A percentile compares a stretch with the other conserved stretches of the same genome.
phyloP scores from a whole-genome alignment of 495 filamentous ascomycete genomes.

The Penicillium psychrofluorescens region DNA sequence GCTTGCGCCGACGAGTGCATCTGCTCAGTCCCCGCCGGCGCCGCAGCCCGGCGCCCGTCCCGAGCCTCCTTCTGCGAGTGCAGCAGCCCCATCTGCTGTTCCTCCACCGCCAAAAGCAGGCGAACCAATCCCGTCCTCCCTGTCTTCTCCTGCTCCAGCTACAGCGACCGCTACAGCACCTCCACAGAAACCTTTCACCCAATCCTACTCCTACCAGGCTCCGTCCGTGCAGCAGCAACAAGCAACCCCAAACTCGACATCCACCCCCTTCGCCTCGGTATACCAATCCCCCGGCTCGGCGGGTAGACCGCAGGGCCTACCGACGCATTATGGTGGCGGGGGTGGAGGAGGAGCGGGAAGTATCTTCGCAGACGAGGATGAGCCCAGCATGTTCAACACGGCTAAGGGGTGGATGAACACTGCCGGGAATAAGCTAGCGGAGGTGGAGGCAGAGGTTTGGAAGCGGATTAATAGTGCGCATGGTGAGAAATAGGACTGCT shows the following conservation, averaged over 20 bases:
- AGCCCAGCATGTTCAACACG: slow-evolving; percentile 41
- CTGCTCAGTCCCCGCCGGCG: slow-evolving; percentile 35
- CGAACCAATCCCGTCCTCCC: slow-evolving; percentile 27
- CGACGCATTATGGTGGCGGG: slow-evolving; percentile 14
- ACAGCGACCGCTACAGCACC: slow-evolving; percentile 13
- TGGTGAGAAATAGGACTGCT: slow-evolving; percentile 13
- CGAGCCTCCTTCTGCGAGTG: slow-evolving; percentile 14
- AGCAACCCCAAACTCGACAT: slow-evolving; percentile 28
- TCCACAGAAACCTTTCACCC: slow-evolving; percentile 11
- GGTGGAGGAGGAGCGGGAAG: slow-evolving; percentile 8
- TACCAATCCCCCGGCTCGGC: slow-evolving; percentile 39
- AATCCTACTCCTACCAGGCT: slow-evolving; percentile 12
- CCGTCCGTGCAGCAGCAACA: slow-evolving; percentile 2
- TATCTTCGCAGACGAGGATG: slow-evolving; percentile 26
- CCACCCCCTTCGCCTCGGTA: slow-evolving; percentile 41
- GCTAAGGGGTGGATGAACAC: slow-evolving; percentile 55
- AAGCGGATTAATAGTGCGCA: slow-evolving; percentile 51
- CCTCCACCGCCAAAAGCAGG: slow-evolving; percentile 52
- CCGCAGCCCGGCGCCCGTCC: slow-evolving; percentile 57
- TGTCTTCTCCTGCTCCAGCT: background rate
- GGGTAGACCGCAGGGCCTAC: slow-evolving; percentile 12
- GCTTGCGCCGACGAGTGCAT: background rate
- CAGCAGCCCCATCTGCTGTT: slow-evolving; percentile 12
- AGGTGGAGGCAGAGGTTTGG: slow-evolving; percentile 66
- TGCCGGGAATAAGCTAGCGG: slow-evolving; percentile 53